Base-by-base conservation (phyloP, 2,329 filamentous ascomycete species). In the Aspergillus sp. region DNA sequence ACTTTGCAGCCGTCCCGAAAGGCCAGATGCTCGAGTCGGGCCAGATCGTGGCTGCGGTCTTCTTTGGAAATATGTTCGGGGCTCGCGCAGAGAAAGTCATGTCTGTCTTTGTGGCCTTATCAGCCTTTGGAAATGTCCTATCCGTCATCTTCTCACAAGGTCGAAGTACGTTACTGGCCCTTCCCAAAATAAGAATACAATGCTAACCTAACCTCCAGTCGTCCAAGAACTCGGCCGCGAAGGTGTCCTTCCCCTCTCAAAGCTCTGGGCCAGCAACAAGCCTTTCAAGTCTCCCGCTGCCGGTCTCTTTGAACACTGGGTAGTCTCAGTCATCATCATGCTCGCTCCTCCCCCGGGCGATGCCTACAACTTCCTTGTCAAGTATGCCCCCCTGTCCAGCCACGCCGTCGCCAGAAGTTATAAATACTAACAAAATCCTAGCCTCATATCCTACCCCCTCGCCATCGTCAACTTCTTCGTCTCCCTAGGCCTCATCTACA, bases 181-280 rank as follows among this genome's bases (percentile, higher is more conserved):
- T 24, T 15, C 30, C 5, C 27, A 8, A 30, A 13, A 12, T 19
- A n/a, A 56, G 60, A 20, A 42, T 42, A 42, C 2, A 20, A 17
- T 37, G 59, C 45, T 61, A 49, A 56, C 47, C 15, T 1, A 19
- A 15, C 33, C 17, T 46, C 44, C 27, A 75, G 72, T 76, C 56
- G 70, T 76, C 45, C 75, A 78, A 60, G 87, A 90, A 69, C 77
- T 90, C 45, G 88, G 84, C 1, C 89, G 88, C 66, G 88, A 91
- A 66, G 87, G 87, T 0, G 75, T 90, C 5, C 67, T 90, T 13
- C 88, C 88, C 0, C 88, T 82, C 54, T 85, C 84, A 59, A 79
- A 79, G 2, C 83, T 90, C 68, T 90, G 85, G 84, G 87, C 87
- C 0, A 89, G 86, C 3, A 87, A 86, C 66, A 84, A 82, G 72